A percentile compares a stretch with the other conserved stretches of the same genome.
These are phyloP conservation scores for Solanum tarapatanum DNA, from an alignment of 257 asterid species.

Conservation along the genomic window DNA sequence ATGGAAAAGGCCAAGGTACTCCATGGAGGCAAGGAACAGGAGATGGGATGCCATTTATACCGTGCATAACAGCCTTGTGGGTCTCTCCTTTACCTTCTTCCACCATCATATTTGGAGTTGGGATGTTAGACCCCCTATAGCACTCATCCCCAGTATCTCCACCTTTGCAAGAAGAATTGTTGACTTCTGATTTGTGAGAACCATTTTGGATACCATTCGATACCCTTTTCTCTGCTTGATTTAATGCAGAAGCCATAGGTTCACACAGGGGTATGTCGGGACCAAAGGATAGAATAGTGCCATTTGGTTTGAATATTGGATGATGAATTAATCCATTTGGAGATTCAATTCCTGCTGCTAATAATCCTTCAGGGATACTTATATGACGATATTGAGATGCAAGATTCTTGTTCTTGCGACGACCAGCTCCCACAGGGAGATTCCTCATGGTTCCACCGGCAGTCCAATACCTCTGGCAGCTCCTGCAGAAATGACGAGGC, in stretches of 20 bases:
- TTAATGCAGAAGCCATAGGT: conserved; percentile 39
- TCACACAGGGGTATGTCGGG: conserved; percentile 33
- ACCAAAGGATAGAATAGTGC: conserved; percentile 62
- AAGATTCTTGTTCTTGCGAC: conserved; percentile 64
- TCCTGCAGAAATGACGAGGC: conserved; percentile 93
- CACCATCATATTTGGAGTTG: conserved; percentile 12
- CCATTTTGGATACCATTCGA: conserved; percentile 17
- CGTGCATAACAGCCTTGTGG: conserved; percentile 25
- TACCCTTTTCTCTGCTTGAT: conserved; percentile 22
- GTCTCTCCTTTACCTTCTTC: conserved; percentile 10
- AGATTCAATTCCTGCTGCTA: conserved; percentile 26
- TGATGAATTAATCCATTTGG: conserved; percentile 32
- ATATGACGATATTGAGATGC: conserved; percentile 43
- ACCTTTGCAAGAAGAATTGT: conserved; percentile 10
- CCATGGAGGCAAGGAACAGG: conserved; percentile 47
- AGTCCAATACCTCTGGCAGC: conserved; percentile 94
- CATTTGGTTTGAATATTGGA: conserved; percentile 34
- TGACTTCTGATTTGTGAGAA: conserved; percentile 10
- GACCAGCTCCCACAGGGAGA: conserved; percentile 90
- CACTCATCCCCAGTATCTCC: conserved; percentile 29
- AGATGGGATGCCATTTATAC: conserved; percentile 26
- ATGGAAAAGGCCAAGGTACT: conserved; percentile 51
- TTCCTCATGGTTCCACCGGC: conserved; percentile 96
- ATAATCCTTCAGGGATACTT: conserved; percentile 49
- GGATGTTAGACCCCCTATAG: conserved; percentile 24